Evolutionary conservation across 1,284 basidiomycete genomes (phyloP), one percentile per base, ranked within the genome.

Genomic region (Crepidotus sp.): DNA sequence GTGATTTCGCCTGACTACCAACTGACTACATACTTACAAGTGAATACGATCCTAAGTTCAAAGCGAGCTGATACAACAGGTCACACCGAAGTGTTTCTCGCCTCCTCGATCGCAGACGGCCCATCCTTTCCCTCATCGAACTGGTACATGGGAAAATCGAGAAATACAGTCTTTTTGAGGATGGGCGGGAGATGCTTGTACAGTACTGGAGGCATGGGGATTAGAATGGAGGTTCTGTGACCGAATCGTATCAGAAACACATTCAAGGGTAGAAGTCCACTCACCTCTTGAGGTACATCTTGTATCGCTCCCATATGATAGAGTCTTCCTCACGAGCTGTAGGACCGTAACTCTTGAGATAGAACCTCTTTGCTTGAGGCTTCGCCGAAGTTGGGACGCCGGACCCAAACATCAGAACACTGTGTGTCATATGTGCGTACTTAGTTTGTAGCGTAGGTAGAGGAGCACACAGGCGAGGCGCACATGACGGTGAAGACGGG

Each of bases 301-400:
- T 69, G 59, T 83, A 83, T 32, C 70, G 64, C 14, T 56, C 53
- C 80, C 80, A 83, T 3, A 73, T 68, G 38, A 59, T 57, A 5
- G 55, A 27, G 38, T 58, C 36, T 21, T 55, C 55, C 8, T 56
- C 52, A 14, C 45, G 32, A 13, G 66, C 61, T 22, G 66, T 51
- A 11, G 65, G 61, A 1, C 67, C 68, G 53, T 77, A 64, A 14
- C 72, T 71, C 58, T 80, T 67, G 38, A 83, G 63, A 60, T 74
- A 84, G 57, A 75, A 83, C 52, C 71, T 74, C 55, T 77, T 72
- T 4, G 80, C 81, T 15, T 74, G 70, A 0, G 82, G 80, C 59
- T 83, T 85, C 58, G 86, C 82, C 1, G 81, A 80, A 0, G 77
- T 77, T 0, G 83, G 84, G 13, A 88, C 57, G 2, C 83, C 84